Evolutionary conservation across 75 land plant species (phyloP).

Genomic region (Selaginella moellendorffii): DNA sequence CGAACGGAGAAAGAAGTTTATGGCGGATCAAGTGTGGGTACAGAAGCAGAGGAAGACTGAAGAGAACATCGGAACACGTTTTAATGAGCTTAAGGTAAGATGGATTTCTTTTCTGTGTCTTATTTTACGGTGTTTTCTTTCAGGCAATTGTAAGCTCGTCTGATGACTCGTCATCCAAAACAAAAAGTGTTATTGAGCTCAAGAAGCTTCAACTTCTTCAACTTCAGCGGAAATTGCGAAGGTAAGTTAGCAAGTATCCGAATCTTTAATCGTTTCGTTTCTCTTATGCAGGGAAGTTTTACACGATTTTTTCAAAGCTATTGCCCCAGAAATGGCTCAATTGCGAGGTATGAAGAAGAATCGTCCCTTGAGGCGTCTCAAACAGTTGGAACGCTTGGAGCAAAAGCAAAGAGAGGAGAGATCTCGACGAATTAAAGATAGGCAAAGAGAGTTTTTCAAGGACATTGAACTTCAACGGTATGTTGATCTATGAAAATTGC

Average conservation of each 20-base stretch:
- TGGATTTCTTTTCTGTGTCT: no score
- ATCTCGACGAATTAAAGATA: slow-evolving; percentile 64
- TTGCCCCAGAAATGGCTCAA: slow-evolving; percentile 49
- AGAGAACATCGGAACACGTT: slow-evolving; percentile 43
- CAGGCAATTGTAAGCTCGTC: slow-evolving; percentile 86
- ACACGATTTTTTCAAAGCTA: slow-evolving; percentile 82
- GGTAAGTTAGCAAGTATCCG: slow-evolving; percentile 25
- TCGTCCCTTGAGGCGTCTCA: slow-evolving; percentile 72
- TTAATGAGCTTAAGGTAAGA: slow-evolving; percentile 62
- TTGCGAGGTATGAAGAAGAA: slow-evolving; percentile 69
- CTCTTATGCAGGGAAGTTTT: slow-evolving; percentile 57
- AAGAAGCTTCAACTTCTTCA: slow-evolving; percentile 85
- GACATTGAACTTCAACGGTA: slow-evolving; percentile 89
- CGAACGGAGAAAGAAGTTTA: slow-evolving; percentile 45
- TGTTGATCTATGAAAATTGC: no score
- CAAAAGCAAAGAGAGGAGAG: slow-evolving; percentile 90
- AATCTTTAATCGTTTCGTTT: slow-evolving; percentile 2
- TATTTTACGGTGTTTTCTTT: background rate
- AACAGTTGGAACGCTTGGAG: slow-evolving; percentile 81
- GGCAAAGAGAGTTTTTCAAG: slow-evolving; percentile 85
- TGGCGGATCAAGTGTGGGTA: slow-evolving; percentile 50
- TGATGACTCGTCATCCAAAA: slow-evolving; percentile 75
- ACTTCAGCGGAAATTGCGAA: slow-evolving; percentile 67
- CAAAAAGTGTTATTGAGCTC: slow-evolving; percentile 96
- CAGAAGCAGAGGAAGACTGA: slow-evolving; percentile 66